phyloP scores from a whole-genome alignment of 2,329 filamentous ascomycete genomes.

The Colletotrichum filicis region DNA sequence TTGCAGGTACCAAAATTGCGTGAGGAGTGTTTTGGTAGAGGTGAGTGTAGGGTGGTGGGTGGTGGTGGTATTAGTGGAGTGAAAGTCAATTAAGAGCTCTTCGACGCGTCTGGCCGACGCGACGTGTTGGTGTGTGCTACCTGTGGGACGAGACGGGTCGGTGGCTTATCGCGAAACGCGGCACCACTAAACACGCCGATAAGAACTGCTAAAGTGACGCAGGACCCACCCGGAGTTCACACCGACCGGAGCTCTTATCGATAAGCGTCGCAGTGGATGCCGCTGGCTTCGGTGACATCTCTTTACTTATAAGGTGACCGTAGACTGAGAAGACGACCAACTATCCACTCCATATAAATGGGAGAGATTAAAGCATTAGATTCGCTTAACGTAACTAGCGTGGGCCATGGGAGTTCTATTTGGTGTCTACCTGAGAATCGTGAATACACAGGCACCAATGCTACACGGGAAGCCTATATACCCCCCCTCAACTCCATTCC shows the following conservation, averaged over 20 bases:
- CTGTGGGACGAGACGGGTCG: neutral
- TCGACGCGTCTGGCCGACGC: slow-evolving; percentile 26
- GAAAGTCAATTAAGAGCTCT: slow-evolving; percentile 31
- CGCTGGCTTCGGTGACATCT: neutral
- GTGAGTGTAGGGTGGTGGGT: neutral
- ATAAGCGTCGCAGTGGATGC: neutral
- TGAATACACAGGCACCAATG: too few relatives aligned
- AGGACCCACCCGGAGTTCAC: neutral
- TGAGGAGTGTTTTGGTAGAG: slow-evolving; percentile 32
- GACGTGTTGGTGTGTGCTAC: slow-evolving; percentile 27
- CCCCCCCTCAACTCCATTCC: too few relatives aligned
- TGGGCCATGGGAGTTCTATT: too few relatives aligned
- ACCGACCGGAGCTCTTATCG: slow-evolving; percentile 11
- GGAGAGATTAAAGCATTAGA: too few relatives aligned
- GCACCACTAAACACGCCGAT: slow-evolving; percentile 30
- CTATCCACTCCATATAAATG: too few relatives aligned
- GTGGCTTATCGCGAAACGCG: slow-evolving; percentile 28
- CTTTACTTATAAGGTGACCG: neutral
- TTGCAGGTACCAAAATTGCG: slow-evolving; percentile 7
- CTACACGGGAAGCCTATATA: too few relatives aligned
- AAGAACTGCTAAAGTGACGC: slow-evolving; percentile 1
- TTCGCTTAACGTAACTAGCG: too few relatives aligned
- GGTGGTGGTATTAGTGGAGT: slow-evolving; percentile 16
- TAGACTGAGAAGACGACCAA: neutral
- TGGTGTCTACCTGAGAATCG: too few relatives aligned